Base-by-base conservation (phyloP, 306 rosid genomes). In the Carpinus fangiana region DNA sequence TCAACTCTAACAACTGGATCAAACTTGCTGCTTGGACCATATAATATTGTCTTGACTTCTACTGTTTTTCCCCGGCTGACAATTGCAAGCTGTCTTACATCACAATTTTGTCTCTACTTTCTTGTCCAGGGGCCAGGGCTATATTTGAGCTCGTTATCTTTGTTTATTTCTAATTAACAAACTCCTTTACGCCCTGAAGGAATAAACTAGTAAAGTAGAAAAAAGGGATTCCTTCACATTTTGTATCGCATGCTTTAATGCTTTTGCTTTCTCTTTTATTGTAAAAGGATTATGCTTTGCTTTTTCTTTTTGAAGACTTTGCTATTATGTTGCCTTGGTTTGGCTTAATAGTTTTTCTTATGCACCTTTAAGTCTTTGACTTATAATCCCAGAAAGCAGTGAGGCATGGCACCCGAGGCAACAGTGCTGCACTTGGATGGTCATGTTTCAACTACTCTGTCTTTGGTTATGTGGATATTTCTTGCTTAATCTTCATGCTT, bases 251-350 rank as follows among this genome's bases (percentile, higher is more conserved):
- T 76, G 51, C 86, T 78, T 68, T 82, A 74, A 60, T 53, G 81
- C 82, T 77, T 76, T 84, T 77, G 9, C 79, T 79, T 70, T 82
- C 76, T 74, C 81, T 74, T 41, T 80, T 75, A 48, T 75, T 67
- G 64, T 60, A 72, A 80, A 74, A 78, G 80, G 75, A 45, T 74
- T 77, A 16, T 87, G 79, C 82, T 84, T 80, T 75, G 61, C 82
- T 55, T 82, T 83, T 80, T 70, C 48, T 53, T 54, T 48, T 28
- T 31, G n/a, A 38, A 47, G 65, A 68, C 74, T 64, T 74, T 78
- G 20, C 14, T 50, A 21, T 72, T 62, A 4, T 54, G 57, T 66
- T 8, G 48, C 65, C 45, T 53, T 73, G 17, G 31, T 80, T 26
- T 26, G 34, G 68, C 16, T 53, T 14, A 45, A 45, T 16, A 34